Evolutionary conservation across 1,284 basidiomycete species (phyloP).

Genomic region (Leccinum angustisporum): DNA sequence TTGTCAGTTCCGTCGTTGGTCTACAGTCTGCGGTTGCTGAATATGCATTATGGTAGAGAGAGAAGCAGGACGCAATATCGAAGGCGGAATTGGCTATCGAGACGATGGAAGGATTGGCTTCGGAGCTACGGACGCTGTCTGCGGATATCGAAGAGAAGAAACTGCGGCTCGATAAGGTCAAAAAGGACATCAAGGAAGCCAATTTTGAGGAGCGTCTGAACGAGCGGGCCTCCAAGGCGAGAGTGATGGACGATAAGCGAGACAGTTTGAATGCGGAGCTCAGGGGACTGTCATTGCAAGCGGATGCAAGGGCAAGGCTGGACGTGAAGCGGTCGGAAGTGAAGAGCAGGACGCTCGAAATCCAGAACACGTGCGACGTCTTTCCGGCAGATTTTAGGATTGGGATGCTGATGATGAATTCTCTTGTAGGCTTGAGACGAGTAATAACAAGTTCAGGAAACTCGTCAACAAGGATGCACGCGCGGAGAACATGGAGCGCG

Average conservation of each 20-base stretch:
- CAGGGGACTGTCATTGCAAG: slow-evolving; percentile 73
- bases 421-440: slow-evolving; percentile 55
- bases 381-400: not conserved
- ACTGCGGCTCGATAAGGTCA: slow-evolving; percentile 54
- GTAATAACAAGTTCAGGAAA: slow-evolving; percentile 63
- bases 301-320: slow-evolving; percentile 81
- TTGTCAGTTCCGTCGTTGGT: slow-evolving; percentile 43
- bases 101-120: slow-evolving; percentile 52
- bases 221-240: slow-evolving; percentile 55
- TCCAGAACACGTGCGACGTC: slow-evolving; percentile 63
- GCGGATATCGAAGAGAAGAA: slow-evolving; percentile 72
- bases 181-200: slow-evolving; percentile 56
- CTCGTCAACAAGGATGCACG: slow-evolving; percentile 60
- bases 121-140: slow-evolving; percentile 57
- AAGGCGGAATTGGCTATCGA: slow-evolving; percentile 57
- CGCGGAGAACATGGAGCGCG: slow-evolving; percentile 69
- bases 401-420: not conserved
- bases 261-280: slow-evolving; percentile 77
- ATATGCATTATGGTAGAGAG: slow-evolving; percentile 37
- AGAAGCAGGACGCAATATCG: slow-evolving; percentile 53
- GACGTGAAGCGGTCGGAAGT: slow-evolving; percentile 74
- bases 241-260: slow-evolving; percentile 67
- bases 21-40: slow-evolving; percentile 3
- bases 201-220: slow-evolving; percentile 73
- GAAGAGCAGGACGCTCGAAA: slow-evolving; percentile 61